Percentiles rank a stretch among this genome's conserved stretches.
Evolutionary conservation across 805 yeast genomes (phyloP).

Genomic region (Kazachstania martiniae): DNA sequence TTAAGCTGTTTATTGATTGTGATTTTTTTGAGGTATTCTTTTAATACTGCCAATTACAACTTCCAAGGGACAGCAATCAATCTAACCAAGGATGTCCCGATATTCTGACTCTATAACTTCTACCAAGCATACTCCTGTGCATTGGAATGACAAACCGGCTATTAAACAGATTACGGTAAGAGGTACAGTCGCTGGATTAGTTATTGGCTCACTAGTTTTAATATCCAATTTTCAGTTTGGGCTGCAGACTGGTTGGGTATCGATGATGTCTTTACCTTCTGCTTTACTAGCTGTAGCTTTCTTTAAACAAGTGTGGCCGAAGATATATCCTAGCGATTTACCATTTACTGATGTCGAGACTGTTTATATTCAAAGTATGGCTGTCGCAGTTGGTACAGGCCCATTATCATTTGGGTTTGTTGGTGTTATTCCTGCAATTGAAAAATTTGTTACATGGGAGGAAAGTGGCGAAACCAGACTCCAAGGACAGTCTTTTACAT

Average conservation of each 20-base stretch:
- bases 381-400: slow-evolving; percentile 97
- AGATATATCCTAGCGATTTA: slow-evolving; percentile 20
- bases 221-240: slow-evolving; percentile 94
- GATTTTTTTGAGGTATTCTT: too few species aligned
- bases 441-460: slow-evolving; percentile 65
- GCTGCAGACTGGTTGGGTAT: slow-evolving; percentile 96
- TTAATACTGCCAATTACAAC: too few species aligned
- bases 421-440: slow-evolving; percentile 93
- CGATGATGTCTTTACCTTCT: slow-evolving; percentile 96
- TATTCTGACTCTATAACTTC: too few species aligned
- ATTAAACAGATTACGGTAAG: slow-evolving; percentile 61
- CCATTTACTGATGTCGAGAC: slow-evolving; percentile 86
- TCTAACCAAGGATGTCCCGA: too few species aligned
- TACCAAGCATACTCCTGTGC: too few species aligned
- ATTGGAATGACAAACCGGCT: slow-evolving; percentile 42
- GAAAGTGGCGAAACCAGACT: slow-evolving; percentile 52
- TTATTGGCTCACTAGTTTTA: slow-evolving; percentile 79
- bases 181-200: slow-evolving; percentile 63
- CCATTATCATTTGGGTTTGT: slow-evolving; percentile 92
- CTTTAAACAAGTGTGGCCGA: slow-evolving; percentile 46
- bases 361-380: slow-evolving; percentile 81
- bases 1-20: too few species aligned
- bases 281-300: slow-evolving; percentile 80
- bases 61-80: too few species aligned
- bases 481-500: slow-evolving; percentile 27